Conservation (phyloP, 768 basidiomycete genomes). For the Daedalea quercina region DNA sequence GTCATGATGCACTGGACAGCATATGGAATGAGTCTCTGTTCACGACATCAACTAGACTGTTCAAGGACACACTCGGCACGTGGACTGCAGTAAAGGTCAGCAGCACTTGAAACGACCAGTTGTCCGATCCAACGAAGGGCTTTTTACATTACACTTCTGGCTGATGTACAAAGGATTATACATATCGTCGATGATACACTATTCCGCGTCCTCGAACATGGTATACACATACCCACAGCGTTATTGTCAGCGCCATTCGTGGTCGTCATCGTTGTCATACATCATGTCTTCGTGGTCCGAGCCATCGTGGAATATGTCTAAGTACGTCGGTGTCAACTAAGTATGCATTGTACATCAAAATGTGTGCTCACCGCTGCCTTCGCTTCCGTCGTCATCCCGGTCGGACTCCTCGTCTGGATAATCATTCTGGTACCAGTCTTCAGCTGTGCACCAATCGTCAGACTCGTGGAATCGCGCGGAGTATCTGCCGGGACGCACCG, state of each 20-base stretch:
- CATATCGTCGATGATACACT: neutral
- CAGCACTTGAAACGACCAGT: too few species aligned
- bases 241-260: slow-evolving; percentile 1
- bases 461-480: neutral
- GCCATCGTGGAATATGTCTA: slow-evolving; percentile 54
- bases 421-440: slow-evolving; percentile 82
- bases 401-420: slow-evolving; percentile 66
- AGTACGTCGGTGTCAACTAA: neutral
- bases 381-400: slow-evolving; percentile 10
- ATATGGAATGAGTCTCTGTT: too few species aligned
- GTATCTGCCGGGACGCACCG: slow-evolving; percentile 33
- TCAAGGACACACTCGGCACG: too few species aligned
- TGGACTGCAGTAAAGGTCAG: too few species aligned
- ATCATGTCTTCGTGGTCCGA: slow-evolving; percentile 42
- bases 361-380: slow-evolving; percentile 12
- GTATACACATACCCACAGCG: neutral
- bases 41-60: too few species aligned
- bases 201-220: neutral
- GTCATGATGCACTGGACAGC: too few species aligned
- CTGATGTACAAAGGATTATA: neutral
- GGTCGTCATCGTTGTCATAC: slow-evolving; percentile 16
- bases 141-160: too few species aligned
- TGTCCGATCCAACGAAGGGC: too few species aligned
- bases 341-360: neutral
- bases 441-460: slow-evolving; percentile 36